phyloP scores from a whole-genome alignment of 2,329 filamentous ascomycete species.

The Fusarium floridanum region DNA sequence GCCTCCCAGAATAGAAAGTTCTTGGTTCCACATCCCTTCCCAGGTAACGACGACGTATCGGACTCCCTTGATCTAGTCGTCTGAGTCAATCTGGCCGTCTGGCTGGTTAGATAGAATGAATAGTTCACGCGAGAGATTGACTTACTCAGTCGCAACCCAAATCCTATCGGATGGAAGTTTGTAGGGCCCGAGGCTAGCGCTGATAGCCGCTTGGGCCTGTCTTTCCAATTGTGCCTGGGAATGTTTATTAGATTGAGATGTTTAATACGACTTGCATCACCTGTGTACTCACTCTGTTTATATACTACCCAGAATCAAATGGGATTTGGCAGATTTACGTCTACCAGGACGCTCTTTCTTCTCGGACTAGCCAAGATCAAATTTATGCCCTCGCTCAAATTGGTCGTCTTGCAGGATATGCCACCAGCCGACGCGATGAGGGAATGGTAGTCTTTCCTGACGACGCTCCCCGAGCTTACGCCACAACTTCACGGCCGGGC shows the following conservation, averaged over 20 bases:
- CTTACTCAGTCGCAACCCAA: neutral
- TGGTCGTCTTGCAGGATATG: rapidly evolving
- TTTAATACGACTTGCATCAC: neutral
- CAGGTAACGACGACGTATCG: no score
- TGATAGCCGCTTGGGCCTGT: neutral
- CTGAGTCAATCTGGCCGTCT: no score
- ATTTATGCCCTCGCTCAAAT: neutral
- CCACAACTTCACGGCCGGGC: neutral
- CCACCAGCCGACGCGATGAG: neutral
- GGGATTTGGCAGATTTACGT: neutral
- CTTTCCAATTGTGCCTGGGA: neutral
- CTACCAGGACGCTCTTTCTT: no score
- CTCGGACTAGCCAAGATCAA: neutral
- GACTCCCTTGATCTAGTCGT: no score
- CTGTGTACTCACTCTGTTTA: neutral
- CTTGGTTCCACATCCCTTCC: neutral
- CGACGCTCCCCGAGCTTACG: neutral
- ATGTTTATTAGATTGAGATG: neutral
- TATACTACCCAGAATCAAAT: neutral
- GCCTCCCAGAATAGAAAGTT: neutral
- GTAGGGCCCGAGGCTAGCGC: neutral
- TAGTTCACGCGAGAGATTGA: neutral
- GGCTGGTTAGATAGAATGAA: neutral
- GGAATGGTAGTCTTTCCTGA: neutral
- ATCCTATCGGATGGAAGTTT: neutral